Percentiles rank a stretch among this genome's conserved stretches.
Conservation (phyloP, 2,329 filamentous ascomycete genomes). For the Diaporthe sp. region DNA sequence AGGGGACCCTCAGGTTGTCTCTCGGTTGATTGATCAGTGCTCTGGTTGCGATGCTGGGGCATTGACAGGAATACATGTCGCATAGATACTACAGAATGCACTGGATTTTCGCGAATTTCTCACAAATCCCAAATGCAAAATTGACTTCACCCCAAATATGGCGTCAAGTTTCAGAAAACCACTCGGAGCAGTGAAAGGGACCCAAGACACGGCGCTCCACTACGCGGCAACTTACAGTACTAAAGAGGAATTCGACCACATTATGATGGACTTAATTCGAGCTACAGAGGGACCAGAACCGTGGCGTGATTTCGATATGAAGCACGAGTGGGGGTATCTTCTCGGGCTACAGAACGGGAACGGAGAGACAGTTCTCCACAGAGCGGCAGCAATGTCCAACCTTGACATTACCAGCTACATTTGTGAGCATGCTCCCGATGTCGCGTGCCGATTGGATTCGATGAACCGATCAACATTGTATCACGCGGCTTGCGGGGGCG, state of each 20-base stretch:
- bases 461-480: neutral
- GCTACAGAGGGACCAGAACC: too few species aligned
- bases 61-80: neutral
- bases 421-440: neutral
- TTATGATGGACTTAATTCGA: neutral
- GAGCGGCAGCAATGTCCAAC: neutral
- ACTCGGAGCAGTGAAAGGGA: neutral
- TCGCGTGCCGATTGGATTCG: neutral
- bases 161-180: neutral
- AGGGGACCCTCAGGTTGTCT: neutral
- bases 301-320: too few species aligned
- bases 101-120: neutral
- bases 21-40: neutral
- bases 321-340: neutral
- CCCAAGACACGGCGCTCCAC: neutral
- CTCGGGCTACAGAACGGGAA: neutral
- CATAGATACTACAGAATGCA: neutral
- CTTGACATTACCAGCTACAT: neutral
- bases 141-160: neutral
- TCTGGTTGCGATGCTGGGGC: neutral
- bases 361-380: neutral
- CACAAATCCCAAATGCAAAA: rapidly evolving
- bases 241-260: neutral
- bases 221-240: neutral
- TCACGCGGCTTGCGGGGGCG: conserved; percentile 1